Base-by-base conservation (phyloP, 768 basidiomycete species). In the Trametes meyenii region DNA sequence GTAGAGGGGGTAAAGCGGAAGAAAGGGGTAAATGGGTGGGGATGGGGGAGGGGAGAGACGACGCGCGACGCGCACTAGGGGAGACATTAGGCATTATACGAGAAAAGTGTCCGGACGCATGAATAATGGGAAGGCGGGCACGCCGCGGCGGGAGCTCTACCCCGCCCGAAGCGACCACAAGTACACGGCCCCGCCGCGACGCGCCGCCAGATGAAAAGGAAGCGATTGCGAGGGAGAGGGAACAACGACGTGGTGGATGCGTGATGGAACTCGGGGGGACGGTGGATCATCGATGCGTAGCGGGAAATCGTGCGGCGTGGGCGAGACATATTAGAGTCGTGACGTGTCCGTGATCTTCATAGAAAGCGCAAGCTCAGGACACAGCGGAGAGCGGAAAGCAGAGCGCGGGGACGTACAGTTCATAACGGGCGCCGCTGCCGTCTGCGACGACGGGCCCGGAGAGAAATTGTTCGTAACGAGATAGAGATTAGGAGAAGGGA, bases 61-160 rank as follows among this genome's bases (percentile, higher is more conserved):
- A 54, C 21, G 50, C 29, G 54, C 21, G 17, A 14, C 14, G 55
- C 48, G 49, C 17, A 44, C 49, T 50, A 44, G 52, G 42, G 46
- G 45, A n/a, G n/a, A 54, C 60, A 62, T 62, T 62, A 62, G 61
- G 50, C 43, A 62, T 42, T 42, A 62, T 57, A 62, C 33, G 36
- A 50, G 42, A 7, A 19, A 14, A 21, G 40, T 17, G 43, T 48
- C 43, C 14, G 38, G 54, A 51, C 60, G 49, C 19, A 45, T 35
- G 44, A 39, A 49, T 50, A 54, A 14, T 3, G n/a, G 14, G 29
- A 39, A 26, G 39, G 53, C n/a, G 45, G 58, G 53, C 26, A 51
- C 52, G 57, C 53, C 52, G 52, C 56, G 40, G 46, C 46, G 52
- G 52, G 36, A 40, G 35, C 52, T 63, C 62, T 58, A 58, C 50